A percentile compares a stretch with the other conserved stretches of the same genome.
These are phyloP conservation scores for Aspergillus coremiiformis DNA, from an alignment of 495 filamentous ascomycete genomes.

Conservation along the genomic window DNA sequence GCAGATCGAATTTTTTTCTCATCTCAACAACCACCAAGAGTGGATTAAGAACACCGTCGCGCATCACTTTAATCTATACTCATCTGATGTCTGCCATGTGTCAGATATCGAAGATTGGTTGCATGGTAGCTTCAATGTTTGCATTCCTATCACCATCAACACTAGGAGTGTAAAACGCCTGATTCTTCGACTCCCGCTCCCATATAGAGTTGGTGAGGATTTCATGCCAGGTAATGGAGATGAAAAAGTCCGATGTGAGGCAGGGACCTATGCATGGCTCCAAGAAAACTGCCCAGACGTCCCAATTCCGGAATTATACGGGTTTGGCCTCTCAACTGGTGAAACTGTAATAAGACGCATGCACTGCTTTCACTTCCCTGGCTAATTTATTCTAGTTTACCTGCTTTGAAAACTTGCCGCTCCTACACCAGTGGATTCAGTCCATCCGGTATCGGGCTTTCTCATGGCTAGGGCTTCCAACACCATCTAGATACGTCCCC, in stretches of 20 bases:
- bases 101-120: conserved; percentile 22
- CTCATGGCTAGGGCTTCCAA: conserved; percentile 16
- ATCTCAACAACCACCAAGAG: conserved; percentile 8
- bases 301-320: conserved; percentile 28
- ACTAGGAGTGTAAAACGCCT: conserved; percentile 9
- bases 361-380: background rate
- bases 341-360: conserved; percentile 14
- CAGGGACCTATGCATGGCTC: conserved; percentile 25
- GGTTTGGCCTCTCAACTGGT: conserved; percentile 27
- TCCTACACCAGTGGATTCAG: conserved; percentile 17
- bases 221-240: conserved; percentile 25
- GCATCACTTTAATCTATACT: conserved; percentile 18
- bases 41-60: conserved; percentile 13
- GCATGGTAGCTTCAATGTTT: conserved; percentile 30
- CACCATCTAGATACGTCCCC: conserved; percentile 19
- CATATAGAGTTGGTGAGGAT: conserved; percentile 27
- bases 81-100: conserved; percentile 10
- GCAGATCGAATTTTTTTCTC: conserved; percentile 14
- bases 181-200: conserved; percentile 29
- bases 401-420: conserved; percentile 19
- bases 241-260: conserved; percentile 28
- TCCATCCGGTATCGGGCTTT: conserved; percentile 16
- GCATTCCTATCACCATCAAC: conserved; percentile 24
- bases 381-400: conserved; percentile 22
- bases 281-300: conserved; percentile 26